A percentile compares a stretch with the other conserved stretches of the same genome.
These are phyloP conservation scores for Castanopsis chinensis DNA, from an alignment of 306 rosid genomes.

Conservation along the genomic window DNA sequence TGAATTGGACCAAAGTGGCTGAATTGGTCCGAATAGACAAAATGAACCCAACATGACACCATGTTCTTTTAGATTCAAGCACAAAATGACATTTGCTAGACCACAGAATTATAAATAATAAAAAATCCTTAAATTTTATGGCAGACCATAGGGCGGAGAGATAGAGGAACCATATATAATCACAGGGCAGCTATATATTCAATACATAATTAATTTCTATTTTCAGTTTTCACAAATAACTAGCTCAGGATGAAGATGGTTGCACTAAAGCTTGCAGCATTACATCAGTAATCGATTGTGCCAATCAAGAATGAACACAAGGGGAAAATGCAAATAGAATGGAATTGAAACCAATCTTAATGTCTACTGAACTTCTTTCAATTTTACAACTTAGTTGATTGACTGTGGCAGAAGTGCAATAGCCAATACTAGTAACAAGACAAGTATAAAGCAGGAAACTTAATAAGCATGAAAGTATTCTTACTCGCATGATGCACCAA, in stretches of 20 bases:
- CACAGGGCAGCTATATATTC: no score
- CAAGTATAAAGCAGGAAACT: neutral
- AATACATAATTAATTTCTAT: no score
- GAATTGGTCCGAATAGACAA: no score
- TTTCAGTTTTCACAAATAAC: no score
- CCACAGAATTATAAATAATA: neutral
- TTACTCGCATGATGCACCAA: slow-evolving; percentile 44
- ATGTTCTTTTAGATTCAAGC: neutral
- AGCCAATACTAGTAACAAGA: neutral
- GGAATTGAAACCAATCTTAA: no score
- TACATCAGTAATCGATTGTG: no score
- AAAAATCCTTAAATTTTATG: neutral
- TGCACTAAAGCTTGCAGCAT: no score
- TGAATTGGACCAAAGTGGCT: no score
- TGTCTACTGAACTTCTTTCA: neutral
- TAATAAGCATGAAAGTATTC: neutral
- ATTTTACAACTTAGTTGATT: neutral
- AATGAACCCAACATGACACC: neutral
- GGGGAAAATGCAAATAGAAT: no score
- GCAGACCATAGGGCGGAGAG: neutral
- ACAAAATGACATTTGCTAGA: neutral
- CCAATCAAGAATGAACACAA: no score
- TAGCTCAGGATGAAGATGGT: no score
- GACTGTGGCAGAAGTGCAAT: neutral
- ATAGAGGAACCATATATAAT: no score